These are phyloP conservation scores for Dictyostelium citrinum DNA, from an alignment of 78 protist genomes.

Conservation along the genomic window DNA sequence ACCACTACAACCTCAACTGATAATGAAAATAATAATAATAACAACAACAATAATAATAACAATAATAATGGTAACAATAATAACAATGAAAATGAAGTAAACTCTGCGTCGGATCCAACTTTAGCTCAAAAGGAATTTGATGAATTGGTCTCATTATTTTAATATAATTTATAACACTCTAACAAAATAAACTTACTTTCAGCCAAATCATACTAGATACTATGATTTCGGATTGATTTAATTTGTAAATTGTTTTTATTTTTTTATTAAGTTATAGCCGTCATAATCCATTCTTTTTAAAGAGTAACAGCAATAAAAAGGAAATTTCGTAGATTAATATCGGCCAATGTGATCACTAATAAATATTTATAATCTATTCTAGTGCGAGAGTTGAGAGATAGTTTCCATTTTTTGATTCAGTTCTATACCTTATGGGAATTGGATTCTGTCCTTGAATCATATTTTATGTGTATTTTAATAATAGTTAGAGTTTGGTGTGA, in stretches of 20 bases:
- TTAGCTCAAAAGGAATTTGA: slow-evolving; percentile 39
- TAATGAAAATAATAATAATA: slow-evolving; percentile 3
- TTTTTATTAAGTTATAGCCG: too few relatives aligned
- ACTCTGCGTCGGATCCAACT: slow-evolving; percentile 10
- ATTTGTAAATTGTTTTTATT: not conserved
- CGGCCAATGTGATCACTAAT: too few relatives aligned
- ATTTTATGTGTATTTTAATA: too few relatives aligned
- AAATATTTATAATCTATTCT: too few relatives aligned
- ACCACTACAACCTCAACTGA: not conserved
- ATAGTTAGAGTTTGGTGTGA: too few relatives aligned
- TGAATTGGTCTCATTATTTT: slow-evolving; percentile 56
- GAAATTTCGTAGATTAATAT: too few relatives aligned
- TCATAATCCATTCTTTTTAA: too few relatives aligned
- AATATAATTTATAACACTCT: not conserved
- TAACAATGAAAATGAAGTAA: not conserved
- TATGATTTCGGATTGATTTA: not conserved
- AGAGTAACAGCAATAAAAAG: too few relatives aligned
- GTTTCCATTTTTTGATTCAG: too few relatives aligned
- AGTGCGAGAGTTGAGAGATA: too few relatives aligned
- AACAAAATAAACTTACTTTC: not conserved
- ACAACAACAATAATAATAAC: not conserved
- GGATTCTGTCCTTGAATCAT: too few relatives aligned
- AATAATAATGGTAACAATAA: not conserved
- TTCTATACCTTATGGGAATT: too few relatives aligned
- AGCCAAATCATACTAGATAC: not conserved